phyloP scores from a whole-genome alignment of 148 eudicot genomes.

The Amaranthus cruentus region DNA sequence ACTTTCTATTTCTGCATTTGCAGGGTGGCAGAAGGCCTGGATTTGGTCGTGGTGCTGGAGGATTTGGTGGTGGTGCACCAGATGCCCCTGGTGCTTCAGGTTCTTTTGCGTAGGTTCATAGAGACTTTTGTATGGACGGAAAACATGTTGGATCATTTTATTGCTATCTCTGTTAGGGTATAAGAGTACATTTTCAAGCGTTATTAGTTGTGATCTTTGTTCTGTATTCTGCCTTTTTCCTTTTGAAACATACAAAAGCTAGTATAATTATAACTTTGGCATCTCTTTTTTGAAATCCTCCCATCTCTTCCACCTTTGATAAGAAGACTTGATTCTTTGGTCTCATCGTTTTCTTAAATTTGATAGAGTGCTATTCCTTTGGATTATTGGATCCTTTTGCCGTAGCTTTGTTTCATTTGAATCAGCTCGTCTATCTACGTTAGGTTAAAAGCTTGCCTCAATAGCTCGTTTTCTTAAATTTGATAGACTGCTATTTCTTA shows the following conservation, averaged over 20 bases:
- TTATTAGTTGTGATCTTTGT: not conserved
- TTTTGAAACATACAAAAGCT: conserved; percentile 11
- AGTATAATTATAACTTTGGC: conserved; percentile 12
- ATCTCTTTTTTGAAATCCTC: not conserved
- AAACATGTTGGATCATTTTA: not conserved
- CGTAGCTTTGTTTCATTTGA: no score
- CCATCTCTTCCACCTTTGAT: not conserved
- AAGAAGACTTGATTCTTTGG: no score
- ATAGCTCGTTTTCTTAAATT: no score
- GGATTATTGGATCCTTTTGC: no score
- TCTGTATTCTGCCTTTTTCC: conserved; percentile 9
- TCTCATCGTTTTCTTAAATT: no score
- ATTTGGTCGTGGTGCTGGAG: conserved; percentile 71
- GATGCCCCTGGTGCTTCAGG: conserved; percentile 50
- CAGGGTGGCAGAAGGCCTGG: conserved; percentile 62
- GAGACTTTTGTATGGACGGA: not conserved
- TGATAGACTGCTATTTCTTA: no score
- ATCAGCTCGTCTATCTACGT: no score
- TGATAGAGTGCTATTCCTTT: no score
- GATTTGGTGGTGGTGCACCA: conserved; percentile 50
- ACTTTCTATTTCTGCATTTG: conserved; percentile 4
- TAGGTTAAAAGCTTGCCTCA: no score
- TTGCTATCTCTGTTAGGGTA: not conserved
- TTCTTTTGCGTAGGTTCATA: conserved; percentile 23
- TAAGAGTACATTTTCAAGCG: not conserved